Conservation (phyloP, 306 rosid genomes). For the Castanospermum australe region DNA sequence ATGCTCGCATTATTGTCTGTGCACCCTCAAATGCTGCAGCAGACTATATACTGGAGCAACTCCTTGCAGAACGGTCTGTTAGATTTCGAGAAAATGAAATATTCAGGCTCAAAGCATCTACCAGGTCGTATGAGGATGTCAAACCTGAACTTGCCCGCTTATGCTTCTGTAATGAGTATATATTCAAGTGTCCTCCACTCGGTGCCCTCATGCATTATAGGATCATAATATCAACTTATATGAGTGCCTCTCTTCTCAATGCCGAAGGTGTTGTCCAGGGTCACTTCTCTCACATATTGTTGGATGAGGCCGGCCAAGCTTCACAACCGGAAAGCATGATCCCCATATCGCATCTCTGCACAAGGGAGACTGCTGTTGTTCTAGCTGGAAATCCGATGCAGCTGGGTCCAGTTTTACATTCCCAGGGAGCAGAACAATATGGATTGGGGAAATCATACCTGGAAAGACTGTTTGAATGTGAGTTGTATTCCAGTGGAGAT, state of each 20-base stretch:
- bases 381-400: constrained; percentile 97
- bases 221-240: constrained; percentile 80
- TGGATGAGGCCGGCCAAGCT: constrained; percentile 99
- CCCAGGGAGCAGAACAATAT: constrained; percentile 56
- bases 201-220: constrained; percentile 49
- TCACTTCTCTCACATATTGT: constrained; percentile 88
- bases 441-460: constrained; percentile 77
- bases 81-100: constrained; percentile 38
- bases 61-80: constrained; percentile 36
- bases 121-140: constrained; percentile 65
- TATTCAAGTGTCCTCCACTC: constrained; percentile 73
- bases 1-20: constrained; percentile 55
- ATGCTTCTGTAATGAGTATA: constrained; percentile 61
- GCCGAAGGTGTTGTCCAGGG: constrained; percentile 69
- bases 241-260: constrained; percentile 66
- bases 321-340: constrained; percentile 92
- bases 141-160: constrained; percentile 59
- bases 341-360: constrained; percentile 69
- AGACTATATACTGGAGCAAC: constrained; percentile 57
- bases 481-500: constrained; percentile 52
- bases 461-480: constrained; percentile 66
- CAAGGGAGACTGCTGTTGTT: constrained; percentile 68
- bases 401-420: constrained; percentile 88
- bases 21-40: constrained; percentile 82
- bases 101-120: constrained; percentile 67